Percentiles rank a stretch among this genome's conserved stretches.
Evolutionary conservation across 805 yeast species (phyloP).

Genomic region (Zygosaccharomyces siamensis): DNA sequence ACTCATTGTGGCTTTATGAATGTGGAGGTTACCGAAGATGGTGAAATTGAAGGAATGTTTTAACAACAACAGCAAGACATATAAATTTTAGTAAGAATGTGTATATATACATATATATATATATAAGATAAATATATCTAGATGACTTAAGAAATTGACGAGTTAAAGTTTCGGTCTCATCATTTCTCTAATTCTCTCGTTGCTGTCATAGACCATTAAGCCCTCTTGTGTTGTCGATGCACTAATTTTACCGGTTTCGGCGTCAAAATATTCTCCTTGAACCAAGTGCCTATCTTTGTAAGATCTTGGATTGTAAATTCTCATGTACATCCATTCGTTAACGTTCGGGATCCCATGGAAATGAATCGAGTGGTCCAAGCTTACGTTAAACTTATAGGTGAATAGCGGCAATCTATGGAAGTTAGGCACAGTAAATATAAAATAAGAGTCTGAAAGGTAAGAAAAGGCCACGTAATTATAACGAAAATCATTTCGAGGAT

Average conservation of each 20-base stretch:
- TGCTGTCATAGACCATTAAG: conserved; percentile 31
- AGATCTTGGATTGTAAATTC: conserved; percentile 46
- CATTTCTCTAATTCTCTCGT: conserved; percentile 14
- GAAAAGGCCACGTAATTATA: conserved; percentile 54
- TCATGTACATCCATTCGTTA: conserved; percentile 49
- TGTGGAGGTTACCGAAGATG: conserved; percentile 73
- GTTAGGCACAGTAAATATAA: conserved; percentile 49
- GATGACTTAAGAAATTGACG: neutral
- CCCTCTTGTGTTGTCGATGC: conserved; percentile 69
- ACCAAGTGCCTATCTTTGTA: conserved; percentile 51
- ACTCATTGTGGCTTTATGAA: conserved; percentile 85
- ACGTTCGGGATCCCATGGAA: conserved; percentile 48
- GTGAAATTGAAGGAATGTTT: conserved; percentile 78
- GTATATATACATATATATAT: too few species aligned
- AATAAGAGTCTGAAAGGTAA: conserved; percentile 53
- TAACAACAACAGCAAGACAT: conserved; percentile 24
- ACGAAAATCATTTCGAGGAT: conserved; percentile 26
- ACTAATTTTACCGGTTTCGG: conserved; percentile 44
- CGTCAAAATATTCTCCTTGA: conserved; percentile 51
- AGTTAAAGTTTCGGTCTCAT: neutral
- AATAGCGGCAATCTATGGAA: conserved; percentile 44
- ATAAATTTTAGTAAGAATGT: neutral
- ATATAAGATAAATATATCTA: too few species aligned
- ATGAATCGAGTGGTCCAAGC: conserved; percentile 63
- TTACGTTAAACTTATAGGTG: conserved; percentile 51